A percentile compares a stretch with the other conserved stretches of the same genome.
Evolutionary conservation across 108 stramenopile species (phyloP).

Genomic region (Seminavis robusta): DNA sequence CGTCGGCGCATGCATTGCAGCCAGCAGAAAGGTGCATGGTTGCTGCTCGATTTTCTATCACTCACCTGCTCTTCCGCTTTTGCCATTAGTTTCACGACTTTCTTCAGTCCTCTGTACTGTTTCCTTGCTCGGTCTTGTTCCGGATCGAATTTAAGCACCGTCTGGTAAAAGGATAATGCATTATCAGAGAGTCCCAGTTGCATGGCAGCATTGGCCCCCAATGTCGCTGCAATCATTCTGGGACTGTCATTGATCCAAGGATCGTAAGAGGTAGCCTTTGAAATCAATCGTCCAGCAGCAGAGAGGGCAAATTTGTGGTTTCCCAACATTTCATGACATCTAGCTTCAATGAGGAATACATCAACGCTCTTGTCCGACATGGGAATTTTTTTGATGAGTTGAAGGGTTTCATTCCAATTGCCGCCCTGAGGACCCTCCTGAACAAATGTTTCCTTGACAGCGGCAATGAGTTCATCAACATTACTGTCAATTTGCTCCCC

Average conservation of each 20-base stretch:
- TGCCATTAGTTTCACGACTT: conserved; percentile 46
- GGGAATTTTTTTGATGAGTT: conserved; percentile 37
- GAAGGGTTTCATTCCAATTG: conserved; percentile 30
- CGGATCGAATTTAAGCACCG: conserved; percentile 57
- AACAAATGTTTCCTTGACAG: conserved; percentile 28
- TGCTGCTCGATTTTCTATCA: too few species aligned
- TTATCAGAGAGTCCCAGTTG: conserved; percentile 50
- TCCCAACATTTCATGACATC: conserved; percentile 47
- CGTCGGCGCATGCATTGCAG: not conserved
- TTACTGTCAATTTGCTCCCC: conserved; percentile 8
- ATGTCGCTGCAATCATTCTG: conserved; percentile 47
- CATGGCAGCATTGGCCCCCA: conserved; percentile 58
- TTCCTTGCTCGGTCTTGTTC: conserved; percentile 47
- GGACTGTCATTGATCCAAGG: conserved; percentile 44
- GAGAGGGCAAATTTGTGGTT: conserved; percentile 46
- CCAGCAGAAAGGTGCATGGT: not conserved
- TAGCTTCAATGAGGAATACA: conserved; percentile 50
- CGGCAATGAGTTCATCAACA: conserved; percentile 16
- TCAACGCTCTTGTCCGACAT: conserved; percentile 41
- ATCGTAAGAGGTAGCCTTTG: conserved; percentile 41
- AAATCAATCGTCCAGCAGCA: conserved; percentile 38
- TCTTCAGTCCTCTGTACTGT: conserved; percentile 56
- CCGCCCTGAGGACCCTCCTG: conserved; percentile 28
- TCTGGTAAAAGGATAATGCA: conserved; percentile 54
- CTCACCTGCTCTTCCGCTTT: conserved; percentile 43